Evolutionary conservation across 2,329 filamentous ascomycete genomes (phyloP), one percentile per base, ranked within the genome.

Genomic region (Pseudocercospora pini-densiflorae): DNA sequence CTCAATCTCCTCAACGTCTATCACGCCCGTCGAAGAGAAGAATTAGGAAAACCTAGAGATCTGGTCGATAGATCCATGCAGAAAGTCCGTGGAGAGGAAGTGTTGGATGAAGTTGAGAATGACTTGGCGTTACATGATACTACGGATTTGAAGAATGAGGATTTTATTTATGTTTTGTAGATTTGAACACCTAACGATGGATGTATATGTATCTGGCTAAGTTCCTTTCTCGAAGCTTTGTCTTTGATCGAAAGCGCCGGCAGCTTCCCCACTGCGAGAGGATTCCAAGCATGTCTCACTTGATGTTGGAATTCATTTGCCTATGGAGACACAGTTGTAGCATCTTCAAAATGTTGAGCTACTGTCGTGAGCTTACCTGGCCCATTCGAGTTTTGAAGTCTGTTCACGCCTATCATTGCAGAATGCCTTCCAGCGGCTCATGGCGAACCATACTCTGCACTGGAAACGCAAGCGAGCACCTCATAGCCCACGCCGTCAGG

Each of bases 121-220:
- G 60, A 62, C 29, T 29, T 53, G 19, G 60, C 43, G 4, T 55
- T 62, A 21, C 24, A 36, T 12, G 60, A 62, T 36, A 53, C 49
- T 6, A 62, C 60, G 27, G 60, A 62, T 49, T 31, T 55, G 51
- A 55, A 55, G 51, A 55, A 55, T 31, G 51, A 55, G 51, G 51
- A 55, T 31, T 55, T 55, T 12, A 55, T 55, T n/a, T 55, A 55
- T 27, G 60, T 62, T 14, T 27, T 55, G 23, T 55, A 51, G 36
- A n/a, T 9, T 3, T 6, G 29, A 31, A 3, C 3, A 27, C 3
- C 5, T 5, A 27, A 27, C 24, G 24, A 27, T 27, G 24, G 24
- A 27, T 27, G 24, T 5, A 27, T 27, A 27, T 27, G 24, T 27
- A 27, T 27, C 24, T 27, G n/a, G n/a, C n/a, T n/a, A n/a, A n/a